phyloP scores from a whole-genome alignment of 768 basidiomycete species.

The Paxillus involutus region DNA sequence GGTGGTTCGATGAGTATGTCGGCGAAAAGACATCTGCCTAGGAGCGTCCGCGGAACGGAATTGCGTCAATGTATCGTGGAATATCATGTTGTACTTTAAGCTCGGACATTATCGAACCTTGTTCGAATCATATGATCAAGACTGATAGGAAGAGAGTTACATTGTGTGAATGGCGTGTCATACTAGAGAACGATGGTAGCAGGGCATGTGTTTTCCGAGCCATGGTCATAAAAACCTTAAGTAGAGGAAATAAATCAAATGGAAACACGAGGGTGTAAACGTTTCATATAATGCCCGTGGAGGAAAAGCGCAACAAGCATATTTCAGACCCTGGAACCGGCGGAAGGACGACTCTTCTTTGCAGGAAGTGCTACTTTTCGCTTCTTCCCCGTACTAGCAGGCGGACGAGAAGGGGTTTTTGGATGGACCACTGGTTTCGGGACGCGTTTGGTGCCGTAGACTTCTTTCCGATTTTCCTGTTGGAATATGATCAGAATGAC shows the following conservation, averaged over 20 bases:
- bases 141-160: constrained; percentile 7
- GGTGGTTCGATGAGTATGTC: constrained; percentile 79
- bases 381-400: constrained; percentile 16
- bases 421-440: constrained; percentile 1
- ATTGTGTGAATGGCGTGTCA: constrained; percentile 4
- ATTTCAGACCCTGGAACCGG: constrained; percentile 9
- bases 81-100: not conserved
- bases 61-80: not conserved
- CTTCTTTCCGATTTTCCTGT: constrained; percentile 43
- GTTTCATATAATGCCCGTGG: not conserved
- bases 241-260: constrained; percentile 12
- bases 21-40: constrained; percentile 29
- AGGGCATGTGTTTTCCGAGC: constrained; percentile 10
- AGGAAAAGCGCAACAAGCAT: not conserved
- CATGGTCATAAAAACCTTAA: constrained; percentile 3
- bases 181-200: not conserved
- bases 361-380: constrained; percentile 12
- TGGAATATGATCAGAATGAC: constrained; percentile 1
- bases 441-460: constrained; percentile 31
- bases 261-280: not conserved
- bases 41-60: constrained; percentile 12
- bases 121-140: not conserved
- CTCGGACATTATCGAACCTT: not conserved
- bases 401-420: constrained; percentile 5
- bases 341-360: constrained; percentile 14